Base-by-base conservation (phyloP, 768 basidiomycete genomes). In the Mycena leptocephala region DNA sequence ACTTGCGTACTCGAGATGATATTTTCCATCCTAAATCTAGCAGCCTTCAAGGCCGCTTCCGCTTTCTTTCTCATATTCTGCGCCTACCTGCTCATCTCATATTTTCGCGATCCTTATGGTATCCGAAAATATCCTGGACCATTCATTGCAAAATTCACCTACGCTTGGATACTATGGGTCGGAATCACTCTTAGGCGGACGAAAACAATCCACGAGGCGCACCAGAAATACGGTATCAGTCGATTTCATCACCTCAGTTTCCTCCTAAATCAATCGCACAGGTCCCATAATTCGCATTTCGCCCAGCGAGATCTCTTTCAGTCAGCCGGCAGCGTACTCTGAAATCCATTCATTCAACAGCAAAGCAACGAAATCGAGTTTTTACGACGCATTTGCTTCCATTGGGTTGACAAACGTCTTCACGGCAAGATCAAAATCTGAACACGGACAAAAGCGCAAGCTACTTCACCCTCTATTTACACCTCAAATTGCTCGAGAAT, bases 391-490 rank as follows among this genome's bases (percentile, higher is more conserved):
- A 10, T 92, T 92, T 78, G 89, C 90, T 3, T 22, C 72, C 33
- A 89, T 90, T 41, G 89, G 88, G 2, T 80, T 90, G 26, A 64
- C 30, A 24, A 76, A 72, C 35, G 63, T 76, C 41, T 90, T 91
- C 86, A 90, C 89, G 80, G 88, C 89, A 16, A 86, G 90, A 22
- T 83, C 88, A 56, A 88, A 74, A 28, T 33, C 71, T 16, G 91
- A 93, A 68, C 92, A 93, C 81, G 88, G 91, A 13, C 87, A 93
- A 30, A 93, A 93, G 84, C 88, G 92, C 82, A 93, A 93, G 84
- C 92, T 94, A 46, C 90, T 94, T 26, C 91, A 92, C 2, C 85
- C 89, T 72, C 89, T 91, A 76, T 90, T 91, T 82, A 89, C 89
- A 18, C 87, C 90, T 78, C 91, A 93, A 83, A 90, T 81, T 53